Percentiles rank a stretch among this genome's conserved stretches.
These are phyloP conservation scores for Saitoella complicata DNA, from an alignment of 805 yeast species.

Conservation along the genomic window DNA sequence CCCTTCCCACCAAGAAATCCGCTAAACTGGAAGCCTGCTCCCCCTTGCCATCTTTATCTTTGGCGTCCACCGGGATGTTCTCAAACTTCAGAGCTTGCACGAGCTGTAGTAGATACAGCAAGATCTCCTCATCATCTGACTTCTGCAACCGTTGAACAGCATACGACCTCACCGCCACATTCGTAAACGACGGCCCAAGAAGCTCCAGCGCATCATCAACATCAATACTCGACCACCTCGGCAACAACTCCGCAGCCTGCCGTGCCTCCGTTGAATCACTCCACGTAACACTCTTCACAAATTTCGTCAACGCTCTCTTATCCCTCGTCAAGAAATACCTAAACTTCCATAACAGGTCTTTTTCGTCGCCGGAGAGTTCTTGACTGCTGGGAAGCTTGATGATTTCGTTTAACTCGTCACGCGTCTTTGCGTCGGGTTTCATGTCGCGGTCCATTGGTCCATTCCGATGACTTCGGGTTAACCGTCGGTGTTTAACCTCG, in stretches of 20 bases:
- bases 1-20: constrained; percentile 56
- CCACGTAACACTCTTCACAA: constrained; percentile 78
- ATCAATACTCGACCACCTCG: constrained; percentile 58
- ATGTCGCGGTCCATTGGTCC: constrained; percentile 66
- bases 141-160: constrained; percentile 71
- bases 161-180: constrained; percentile 58
- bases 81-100: constrained; percentile 89
- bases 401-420: constrained; percentile 54
- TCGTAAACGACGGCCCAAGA: constrained; percentile 60
- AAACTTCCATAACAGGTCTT: constrained; percentile 79
- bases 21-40: constrained; percentile 19
- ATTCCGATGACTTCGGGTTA: constrained; percentile 70
- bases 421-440: constrained; percentile 70
- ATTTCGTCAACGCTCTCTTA: constrained; percentile 56
- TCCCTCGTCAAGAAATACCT: constrained; percentile 63
- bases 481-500: constrained; percentile 67
- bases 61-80: background rate
- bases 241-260: constrained; percentile 60
- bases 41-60: background rate
- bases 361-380: constrained; percentile 64
- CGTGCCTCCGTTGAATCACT: constrained; percentile 64
- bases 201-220: constrained; percentile 77
- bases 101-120: constrained; percentile 62
- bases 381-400: constrained; percentile 70
- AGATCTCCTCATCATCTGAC: constrained; percentile 50